A percentile compares a stretch with the other conserved stretches of the same genome.
Conservation (phyloP, 164 flowering plant genomes). For the Tinospora cordifolia region DNA sequence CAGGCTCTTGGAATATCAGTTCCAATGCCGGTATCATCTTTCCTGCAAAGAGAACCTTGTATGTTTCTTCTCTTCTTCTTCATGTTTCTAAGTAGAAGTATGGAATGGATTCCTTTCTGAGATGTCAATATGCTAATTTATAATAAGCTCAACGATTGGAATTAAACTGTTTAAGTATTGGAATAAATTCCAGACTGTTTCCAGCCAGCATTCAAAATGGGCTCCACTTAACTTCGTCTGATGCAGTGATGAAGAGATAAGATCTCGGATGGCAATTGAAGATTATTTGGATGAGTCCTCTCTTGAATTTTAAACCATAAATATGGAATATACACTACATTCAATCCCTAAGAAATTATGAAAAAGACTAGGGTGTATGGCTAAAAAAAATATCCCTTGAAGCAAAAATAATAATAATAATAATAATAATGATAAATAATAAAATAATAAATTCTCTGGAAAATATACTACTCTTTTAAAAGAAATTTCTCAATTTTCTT, state of each 20-base stretch:
- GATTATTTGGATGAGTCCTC: too few species aligned
- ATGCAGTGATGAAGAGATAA: not conserved
- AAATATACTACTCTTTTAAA: too few species aligned
- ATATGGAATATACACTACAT: too few species aligned
- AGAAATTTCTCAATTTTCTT: too few species aligned
- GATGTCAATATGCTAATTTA: not conserved
- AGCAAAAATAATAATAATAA: too few species aligned
- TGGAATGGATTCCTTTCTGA: not conserved
- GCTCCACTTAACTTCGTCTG: not conserved
- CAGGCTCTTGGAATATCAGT: not conserved
- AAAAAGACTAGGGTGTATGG: too few species aligned
- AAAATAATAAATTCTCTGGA: too few species aligned
- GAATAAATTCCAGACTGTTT: not conserved
- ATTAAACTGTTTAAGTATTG: not conserved
- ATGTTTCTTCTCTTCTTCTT: not conserved
- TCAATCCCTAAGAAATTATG: too few species aligned
- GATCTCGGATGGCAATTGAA: not conserved
- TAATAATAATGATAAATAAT: too few species aligned
- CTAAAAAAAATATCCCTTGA: too few species aligned
- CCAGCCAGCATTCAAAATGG: not conserved
- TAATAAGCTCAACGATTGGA: not conserved
- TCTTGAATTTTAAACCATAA: too few species aligned
- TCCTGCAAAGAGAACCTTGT: constrained; percentile 1
- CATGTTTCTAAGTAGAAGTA: not conserved
- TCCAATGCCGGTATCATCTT: not conserved